Base-by-base conservation (phyloP, 257 asterid genomes). In the Primulina eburnea region DNA sequence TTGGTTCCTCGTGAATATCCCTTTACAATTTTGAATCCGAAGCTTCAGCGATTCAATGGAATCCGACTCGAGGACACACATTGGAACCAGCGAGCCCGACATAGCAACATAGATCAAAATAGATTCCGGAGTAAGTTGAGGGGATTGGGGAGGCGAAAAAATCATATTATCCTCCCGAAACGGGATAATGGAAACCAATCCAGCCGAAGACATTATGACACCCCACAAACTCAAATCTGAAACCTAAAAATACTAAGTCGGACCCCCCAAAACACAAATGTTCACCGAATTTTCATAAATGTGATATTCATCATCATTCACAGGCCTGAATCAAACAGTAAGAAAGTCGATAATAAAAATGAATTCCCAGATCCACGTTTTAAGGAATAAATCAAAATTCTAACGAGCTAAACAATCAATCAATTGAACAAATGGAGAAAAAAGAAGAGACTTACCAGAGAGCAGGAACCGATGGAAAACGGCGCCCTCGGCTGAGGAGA, bases 11-110 rank as follows among this genome's bases (percentile, higher is more conserved):
- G 85, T 83, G 73, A 86, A 82, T 70, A 88, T 85, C 72, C 98
- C 98, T 70, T 83, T 86, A 69, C 81, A 88, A 50, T 67, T 78
- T 75, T 89, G 98, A 60, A 92, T 89, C 56, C 84, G 76, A 30
- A 92, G 74, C 77, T 89, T 92, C 72, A 92, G 84, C 0, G 98
- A 88, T 71, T 85, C 88, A 57, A 92, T 88, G 2, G 97, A 89
- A 75, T 89, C 97, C 1, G 86, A 85, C 75, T 67, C 85, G 82
- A 89, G 40, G 24, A 92, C 96, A 73, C 90, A 82, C 86, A 92
- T 80, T 14, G 98, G 95, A 64, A 79, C 84, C 86, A 68, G 64
- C 9, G 96, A 86, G 62, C 87, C 98, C n/a, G 96, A 73, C 81
- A 82, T 77, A 68, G 85, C 85, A 77, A 89, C 80, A 64, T 47